These are phyloP conservation scores for Trichoderma citrinoviride DNA, from an alignment of 2,329 filamentous ascomycete genomes.

Conservation along the genomic window DNA sequence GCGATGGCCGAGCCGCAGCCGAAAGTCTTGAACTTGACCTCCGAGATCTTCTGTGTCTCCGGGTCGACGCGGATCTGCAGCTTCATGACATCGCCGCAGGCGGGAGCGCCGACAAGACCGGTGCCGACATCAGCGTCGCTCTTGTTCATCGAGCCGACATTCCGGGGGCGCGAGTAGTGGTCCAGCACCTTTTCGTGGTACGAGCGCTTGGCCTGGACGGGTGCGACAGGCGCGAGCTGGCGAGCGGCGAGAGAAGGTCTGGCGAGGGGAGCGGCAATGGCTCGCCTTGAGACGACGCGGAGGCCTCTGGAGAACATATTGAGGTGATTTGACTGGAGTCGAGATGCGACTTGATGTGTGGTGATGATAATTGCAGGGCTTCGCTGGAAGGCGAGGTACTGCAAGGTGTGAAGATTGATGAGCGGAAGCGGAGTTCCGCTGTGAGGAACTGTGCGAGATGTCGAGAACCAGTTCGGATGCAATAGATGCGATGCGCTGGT, in stretches of 20 bases:
- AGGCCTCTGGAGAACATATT: conserved; percentile 49
- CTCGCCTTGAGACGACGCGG: conserved; percentile 44
- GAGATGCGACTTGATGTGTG: background rate
- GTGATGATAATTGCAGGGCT: background rate
- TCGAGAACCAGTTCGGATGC: background rate
- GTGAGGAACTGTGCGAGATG: too few species aligned
- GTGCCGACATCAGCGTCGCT: conserved; percentile 81
- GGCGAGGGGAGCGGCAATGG: conserved; percentile 40
- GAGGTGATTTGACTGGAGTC: background rate
- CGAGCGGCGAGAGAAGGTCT: conserved; percentile 37
- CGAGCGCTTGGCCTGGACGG: conserved; percentile 43
- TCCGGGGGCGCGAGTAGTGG: conserved; percentile 54
- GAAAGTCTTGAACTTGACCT: conserved; percentile 98
- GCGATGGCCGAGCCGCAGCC: conserved; percentile 94
- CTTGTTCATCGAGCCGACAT: conserved; percentile 63
- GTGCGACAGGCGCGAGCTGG: conserved; percentile 41
- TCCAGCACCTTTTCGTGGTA: conserved; percentile 55
- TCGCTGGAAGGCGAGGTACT: background rate
- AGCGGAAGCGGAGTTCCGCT: too few species aligned
- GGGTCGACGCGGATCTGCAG: conserved; percentile 78
- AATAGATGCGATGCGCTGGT: background rate
- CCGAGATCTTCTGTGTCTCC: conserved; percentile 80
- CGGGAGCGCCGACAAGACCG: conserved; percentile 83
- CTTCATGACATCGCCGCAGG: conserved; percentile 91
- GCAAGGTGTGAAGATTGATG: too few species aligned